Evolutionary conservation across 192 early-diverging fungal species (phyloP), one percentile per base, ranked within the genome.

Genomic region (Gamsiella multidivaricata): DNA sequence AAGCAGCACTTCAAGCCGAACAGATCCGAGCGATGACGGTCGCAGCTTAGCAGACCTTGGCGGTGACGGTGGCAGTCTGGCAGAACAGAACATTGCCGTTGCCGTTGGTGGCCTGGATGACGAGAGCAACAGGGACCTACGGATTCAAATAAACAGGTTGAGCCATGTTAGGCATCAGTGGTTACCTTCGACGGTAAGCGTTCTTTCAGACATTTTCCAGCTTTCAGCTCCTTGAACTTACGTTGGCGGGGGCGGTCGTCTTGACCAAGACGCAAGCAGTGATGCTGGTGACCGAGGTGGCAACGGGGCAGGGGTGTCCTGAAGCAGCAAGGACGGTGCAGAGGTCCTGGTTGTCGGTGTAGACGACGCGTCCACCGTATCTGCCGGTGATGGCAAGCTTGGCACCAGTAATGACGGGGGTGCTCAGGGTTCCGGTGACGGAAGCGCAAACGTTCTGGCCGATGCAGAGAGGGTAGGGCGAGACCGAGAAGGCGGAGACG

Each of bases 391-490:
- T 73, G 14, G 46, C 1, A 7, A 73, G 28, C 26, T 17, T 73
- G 9, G 69, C 60, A n/a, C 66, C 56, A 3, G 51, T 33, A 25
- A 47, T 45, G 26, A 70, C 68, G 36, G 73, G 56, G 67, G 70
- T 74, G 54, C 22, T 46, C 54, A 85, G 56, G 61, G 51, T 58
- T 53, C 66, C 65, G 23, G 39, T 65, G 22, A 80, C 80, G 17
- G 68, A 41, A 41, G 63, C 49, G 32, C 81, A 78, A 18, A 59
- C 66, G 28, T 79, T 56, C 31, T 63, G 2, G 60, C 59, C 32
- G 25, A 85, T 69, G 49, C 82, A 62, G 28, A 80, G 54, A 53
- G 65, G 78, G 62, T 65, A 83, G 69, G 82, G 83, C 41, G 80
- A 59, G 20, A 82, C 51, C 15, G 57, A 36, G 51, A 80, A 75